Evolutionary conservation across 345 rosid genomes (phyloP).

Genomic region (Gossypium australe): DNA sequence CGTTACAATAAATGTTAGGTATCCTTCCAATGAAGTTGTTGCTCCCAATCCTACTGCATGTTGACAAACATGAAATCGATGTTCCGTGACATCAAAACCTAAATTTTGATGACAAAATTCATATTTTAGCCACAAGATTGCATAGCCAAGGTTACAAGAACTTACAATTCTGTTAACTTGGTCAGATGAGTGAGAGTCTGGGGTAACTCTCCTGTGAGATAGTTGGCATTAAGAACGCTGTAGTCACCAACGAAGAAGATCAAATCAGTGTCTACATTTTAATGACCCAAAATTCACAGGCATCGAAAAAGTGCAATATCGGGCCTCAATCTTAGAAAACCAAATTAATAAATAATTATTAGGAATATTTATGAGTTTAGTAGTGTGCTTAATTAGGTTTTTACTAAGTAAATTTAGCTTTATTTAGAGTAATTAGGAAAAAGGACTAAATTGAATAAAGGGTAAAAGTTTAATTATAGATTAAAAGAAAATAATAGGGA

Average conservation of each 20-base stretch:
- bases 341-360: too few relatives aligned
- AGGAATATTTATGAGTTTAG: too few relatives aligned
- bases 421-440: too few relatives aligned
- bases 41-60: slow-evolving; percentile 11
- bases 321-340: too few relatives aligned
- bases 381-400: too few relatives aligned
- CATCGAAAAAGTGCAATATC: too few relatives aligned
- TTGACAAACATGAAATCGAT: neutral
- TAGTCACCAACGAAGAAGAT: neutral
- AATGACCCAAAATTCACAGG: too few relatives aligned
- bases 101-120: neutral
- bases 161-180: slow-evolving; percentile 13
- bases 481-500: too few relatives aligned
- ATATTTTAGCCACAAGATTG: neutral
- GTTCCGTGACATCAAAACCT: neutral
- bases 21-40: slow-evolving; percentile 17
- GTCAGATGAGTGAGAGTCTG: neutral
- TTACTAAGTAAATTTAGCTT: too few relatives aligned
- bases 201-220: slow-evolving; percentile 12
- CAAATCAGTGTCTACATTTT: neutral
- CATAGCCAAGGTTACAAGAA: neutral
- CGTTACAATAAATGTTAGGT: neutral
- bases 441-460: too few relatives aligned
- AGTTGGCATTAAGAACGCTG: slow-evolving; percentile 13
- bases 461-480: too few relatives aligned